Percentiles rank a stretch among this genome's conserved stretches.
These are phyloP conservation scores for Punica granatum DNA, from an alignment of 345 rosid genomes.

Conservation along the genomic window DNA sequence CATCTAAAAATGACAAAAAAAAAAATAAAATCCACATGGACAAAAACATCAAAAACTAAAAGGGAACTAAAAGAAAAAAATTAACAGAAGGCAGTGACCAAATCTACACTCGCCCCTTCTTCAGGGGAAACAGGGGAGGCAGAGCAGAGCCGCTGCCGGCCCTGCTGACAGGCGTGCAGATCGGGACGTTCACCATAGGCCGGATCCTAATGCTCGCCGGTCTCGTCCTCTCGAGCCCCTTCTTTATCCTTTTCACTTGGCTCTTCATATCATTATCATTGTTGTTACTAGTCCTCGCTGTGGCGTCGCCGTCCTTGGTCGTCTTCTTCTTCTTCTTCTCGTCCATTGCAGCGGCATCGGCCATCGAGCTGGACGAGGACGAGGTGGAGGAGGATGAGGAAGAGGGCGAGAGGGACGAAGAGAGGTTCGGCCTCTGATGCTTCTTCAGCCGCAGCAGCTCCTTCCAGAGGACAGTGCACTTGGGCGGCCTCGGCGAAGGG, in stretches of 20 bases:
- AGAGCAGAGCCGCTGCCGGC: constrained; percentile 4
- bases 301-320: neutral
- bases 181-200: constrained; percentile 17
- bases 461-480: constrained; percentile 90
- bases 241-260: constrained; percentile 14
- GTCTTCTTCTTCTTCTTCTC: constrained; percentile 12
- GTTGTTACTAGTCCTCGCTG: neutral
- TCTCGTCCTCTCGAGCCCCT: constrained; percentile 22
- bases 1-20: neutral
- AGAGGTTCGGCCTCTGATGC: constrained; percentile 24
- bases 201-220: constrained; percentile 17
- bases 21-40: neutral
- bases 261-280: neutral
- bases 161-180: constrained; percentile 9
- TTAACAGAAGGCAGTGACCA: neutral
- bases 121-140: constrained; percentile 19
- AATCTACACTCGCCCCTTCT: constrained; percentile 6
- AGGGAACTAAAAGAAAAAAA: neutral
- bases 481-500: constrained; percentile 94
- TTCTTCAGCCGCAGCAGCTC: constrained; percentile 74
- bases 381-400: constrained; percentile 40
- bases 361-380: constrained; percentile 14
- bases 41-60: neutral
- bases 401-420: constrained; percentile 52
- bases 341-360: constrained; percentile 8